Conservation (phyloP, 768 basidiomycete genomes). For the Amanita jacksonii region DNA sequence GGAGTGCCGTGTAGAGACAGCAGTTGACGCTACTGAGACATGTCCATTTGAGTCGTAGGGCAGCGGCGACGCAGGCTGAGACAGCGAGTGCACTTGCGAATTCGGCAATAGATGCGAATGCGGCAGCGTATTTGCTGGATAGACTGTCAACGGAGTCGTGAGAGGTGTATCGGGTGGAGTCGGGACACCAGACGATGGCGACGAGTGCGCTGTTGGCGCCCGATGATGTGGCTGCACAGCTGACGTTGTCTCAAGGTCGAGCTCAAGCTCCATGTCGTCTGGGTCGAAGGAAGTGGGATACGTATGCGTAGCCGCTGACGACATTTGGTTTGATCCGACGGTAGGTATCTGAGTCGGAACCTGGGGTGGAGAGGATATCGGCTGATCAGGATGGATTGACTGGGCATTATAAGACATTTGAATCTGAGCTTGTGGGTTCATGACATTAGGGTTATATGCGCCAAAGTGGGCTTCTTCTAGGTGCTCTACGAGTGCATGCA, state of each 20-base stretch:
- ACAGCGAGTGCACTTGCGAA: constrained; percentile 22
- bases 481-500: constrained; percentile 71
- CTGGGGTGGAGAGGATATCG: constrained; percentile 17
- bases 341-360: constrained; percentile 14
- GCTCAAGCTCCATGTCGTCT: constrained; percentile 77
- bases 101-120: constrained; percentile 19
- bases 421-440: constrained; percentile 28
- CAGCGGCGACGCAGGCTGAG: constrained; percentile 39
- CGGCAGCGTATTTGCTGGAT: constrained; percentile 26
- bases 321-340: constrained; percentile 10
- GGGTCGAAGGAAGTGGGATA: constrained; percentile 49
- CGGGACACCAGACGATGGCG: constrained; percentile 33
- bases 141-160: constrained; percentile 37
- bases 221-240: constrained; percentile 14
- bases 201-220: constrained; percentile 20
- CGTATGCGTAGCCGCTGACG: constrained; percentile 17
- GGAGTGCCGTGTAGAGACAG: constrained; percentile 22
- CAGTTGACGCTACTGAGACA: constrained; percentile 14
- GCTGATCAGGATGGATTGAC: constrained; percentile 21
- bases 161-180: constrained; percentile 42
- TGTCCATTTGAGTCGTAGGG: constrained; percentile 22
- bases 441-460: constrained; percentile 39
- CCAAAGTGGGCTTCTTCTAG: constrained; percentile 88
- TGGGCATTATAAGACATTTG: constrained; percentile 38
- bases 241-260: constrained; percentile 37